Percentiles rank a stretch among this genome's conserved stretches.
Conservation (phyloP, 1,284 basidiomycete species). For the Trichosporon asahii region DNA sequence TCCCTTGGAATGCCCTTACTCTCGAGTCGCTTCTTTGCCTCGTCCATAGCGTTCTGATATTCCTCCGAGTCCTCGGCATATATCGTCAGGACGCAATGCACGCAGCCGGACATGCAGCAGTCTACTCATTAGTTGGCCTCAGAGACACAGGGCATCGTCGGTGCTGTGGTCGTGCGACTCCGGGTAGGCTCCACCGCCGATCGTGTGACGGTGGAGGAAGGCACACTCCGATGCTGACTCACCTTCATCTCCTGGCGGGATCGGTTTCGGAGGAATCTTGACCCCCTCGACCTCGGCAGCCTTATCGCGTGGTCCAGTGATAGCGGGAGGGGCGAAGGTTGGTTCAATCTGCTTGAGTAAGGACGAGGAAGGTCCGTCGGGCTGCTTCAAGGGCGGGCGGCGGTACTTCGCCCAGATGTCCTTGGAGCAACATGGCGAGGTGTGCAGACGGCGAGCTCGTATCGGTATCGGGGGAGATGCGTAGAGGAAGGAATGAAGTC, state of each 20-base stretch:
- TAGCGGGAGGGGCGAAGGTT: neutral
- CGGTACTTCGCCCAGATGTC: slow-evolving; percentile 23
- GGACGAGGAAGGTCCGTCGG: neutral
- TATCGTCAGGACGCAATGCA: slow-evolving; percentile 80
- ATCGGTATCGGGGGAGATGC: neutral
- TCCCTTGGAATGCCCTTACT: slow-evolving; percentile 57
- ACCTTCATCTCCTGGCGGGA: slow-evolving; percentile 45
- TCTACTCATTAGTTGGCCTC: slow-evolving; percentile 56
- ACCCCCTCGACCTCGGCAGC: slow-evolving; percentile 36
- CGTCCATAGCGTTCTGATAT: slow-evolving; percentile 60
- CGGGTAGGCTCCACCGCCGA: neutral
- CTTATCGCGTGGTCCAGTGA: slow-evolving; percentile 21
- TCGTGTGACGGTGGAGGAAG: neutral
- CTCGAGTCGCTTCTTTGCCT: slow-evolving; percentile 58
- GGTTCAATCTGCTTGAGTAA: neutral
- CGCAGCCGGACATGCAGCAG: slow-evolving; percentile 90
- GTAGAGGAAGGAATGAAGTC: neutral
- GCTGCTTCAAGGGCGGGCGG: neutral
- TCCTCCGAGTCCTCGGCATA: slow-evolving; percentile 71
- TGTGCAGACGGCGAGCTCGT: slow-evolving; percentile 9
- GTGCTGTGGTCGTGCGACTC: neutral
- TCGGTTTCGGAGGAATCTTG: slow-evolving; percentile 39
- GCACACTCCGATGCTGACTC: slow-evolving; percentile 15
- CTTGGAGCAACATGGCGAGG: neutral
- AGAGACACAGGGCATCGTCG: no score